Conservation (phyloP, 148 eudicot genomes). For the Chenopodium album region DNA sequence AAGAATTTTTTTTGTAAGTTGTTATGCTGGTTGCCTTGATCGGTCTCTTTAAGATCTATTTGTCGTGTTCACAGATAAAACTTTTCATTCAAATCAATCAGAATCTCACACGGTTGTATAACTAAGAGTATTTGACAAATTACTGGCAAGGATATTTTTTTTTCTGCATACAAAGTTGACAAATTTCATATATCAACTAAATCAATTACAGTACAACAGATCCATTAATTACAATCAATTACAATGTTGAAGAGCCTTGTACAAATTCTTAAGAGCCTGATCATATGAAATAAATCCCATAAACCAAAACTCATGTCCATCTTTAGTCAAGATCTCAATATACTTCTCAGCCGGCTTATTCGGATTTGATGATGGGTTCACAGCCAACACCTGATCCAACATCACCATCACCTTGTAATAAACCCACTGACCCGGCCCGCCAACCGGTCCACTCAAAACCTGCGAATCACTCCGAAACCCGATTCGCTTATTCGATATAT, state of each 20-base stretch:
- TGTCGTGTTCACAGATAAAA: neutral
- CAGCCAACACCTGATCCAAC: slow-evolving; percentile 32
- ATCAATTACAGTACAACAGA: neutral
- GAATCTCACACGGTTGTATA: no score
- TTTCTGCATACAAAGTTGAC: neutral
- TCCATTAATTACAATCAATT: neutral
- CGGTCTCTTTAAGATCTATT: no score
- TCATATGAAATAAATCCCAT: slow-evolving; percentile 45
- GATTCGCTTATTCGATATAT: slow-evolving; percentile 43
- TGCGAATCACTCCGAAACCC: slow-evolving; percentile 58
- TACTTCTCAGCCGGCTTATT: slow-evolving; percentile 31
- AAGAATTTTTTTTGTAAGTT: no score
- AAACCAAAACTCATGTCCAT: slow-evolving; percentile 48
- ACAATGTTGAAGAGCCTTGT: slow-evolving; percentile 25
- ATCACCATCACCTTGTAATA: slow-evolving; percentile 36
- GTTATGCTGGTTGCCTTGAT: no score
- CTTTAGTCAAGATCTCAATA: slow-evolving; percentile 29
- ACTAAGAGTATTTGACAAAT: no score
- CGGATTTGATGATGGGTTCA: slow-evolving; percentile 22
- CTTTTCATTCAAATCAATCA: no score
- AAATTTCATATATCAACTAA: no score
- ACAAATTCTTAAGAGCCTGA: slow-evolving; percentile 36
- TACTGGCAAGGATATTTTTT: no score
- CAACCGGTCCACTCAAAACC: slow-evolving; percentile 19
- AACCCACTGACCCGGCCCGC: slow-evolving; percentile 30